Evolutionary conservation across 352 stramenopile species (phyloP).

Genomic region (Pythium angustatum): DNA sequence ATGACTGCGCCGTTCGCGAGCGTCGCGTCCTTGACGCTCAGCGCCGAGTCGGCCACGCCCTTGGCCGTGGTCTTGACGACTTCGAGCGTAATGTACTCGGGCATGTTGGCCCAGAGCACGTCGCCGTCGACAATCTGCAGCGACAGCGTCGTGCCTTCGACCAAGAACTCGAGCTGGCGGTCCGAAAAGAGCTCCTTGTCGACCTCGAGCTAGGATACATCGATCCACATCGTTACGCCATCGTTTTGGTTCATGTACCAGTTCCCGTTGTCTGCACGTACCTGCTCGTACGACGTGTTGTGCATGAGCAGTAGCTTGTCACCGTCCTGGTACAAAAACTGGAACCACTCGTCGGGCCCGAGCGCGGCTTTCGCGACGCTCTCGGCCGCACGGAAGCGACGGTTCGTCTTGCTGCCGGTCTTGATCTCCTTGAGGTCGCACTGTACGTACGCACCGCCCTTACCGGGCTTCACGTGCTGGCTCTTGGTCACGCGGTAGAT

Average conservation of each 20-base stretch:
- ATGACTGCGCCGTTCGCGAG: conserved; percentile 76
- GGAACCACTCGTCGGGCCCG: conserved; percentile 69
- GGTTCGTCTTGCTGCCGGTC: conserved; percentile 82
- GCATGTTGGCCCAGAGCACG: conserved; percentile 86
- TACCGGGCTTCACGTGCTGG: conserved; percentile 85
- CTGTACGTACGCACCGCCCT: conserved; percentile 83
- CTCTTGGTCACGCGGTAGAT: conserved; percentile 86
- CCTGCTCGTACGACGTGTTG: conserved; percentile 80
- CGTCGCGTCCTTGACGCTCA: conserved; percentile 84
- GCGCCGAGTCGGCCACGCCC: conserved; percentile 66
- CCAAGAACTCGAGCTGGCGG: conserved; percentile 74
- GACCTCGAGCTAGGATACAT: conserved; percentile 82
- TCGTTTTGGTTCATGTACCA: neutral
- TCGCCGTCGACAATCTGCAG: conserved; percentile 86
- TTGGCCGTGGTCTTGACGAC: conserved; percentile 83
- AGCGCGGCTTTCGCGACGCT: conserved; percentile 78
- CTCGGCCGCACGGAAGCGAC: conserved; percentile 80
- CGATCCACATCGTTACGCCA: neutral
- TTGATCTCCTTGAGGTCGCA: conserved; percentile 87
- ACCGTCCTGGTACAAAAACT: conserved; percentile 83
- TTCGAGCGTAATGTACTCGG: conserved; percentile 73
- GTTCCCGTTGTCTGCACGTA: conserved; percentile 20
- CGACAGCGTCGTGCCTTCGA: conserved; percentile 78
- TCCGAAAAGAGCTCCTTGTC: conserved; percentile 64
- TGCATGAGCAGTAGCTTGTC: conserved; percentile 85